A percentile compares a stretch with the other conserved stretches of the same genome.
phyloP scores from a whole-genome alignment of 768 basidiomycete genomes.

The Plicaturopsis crispa region DNA sequence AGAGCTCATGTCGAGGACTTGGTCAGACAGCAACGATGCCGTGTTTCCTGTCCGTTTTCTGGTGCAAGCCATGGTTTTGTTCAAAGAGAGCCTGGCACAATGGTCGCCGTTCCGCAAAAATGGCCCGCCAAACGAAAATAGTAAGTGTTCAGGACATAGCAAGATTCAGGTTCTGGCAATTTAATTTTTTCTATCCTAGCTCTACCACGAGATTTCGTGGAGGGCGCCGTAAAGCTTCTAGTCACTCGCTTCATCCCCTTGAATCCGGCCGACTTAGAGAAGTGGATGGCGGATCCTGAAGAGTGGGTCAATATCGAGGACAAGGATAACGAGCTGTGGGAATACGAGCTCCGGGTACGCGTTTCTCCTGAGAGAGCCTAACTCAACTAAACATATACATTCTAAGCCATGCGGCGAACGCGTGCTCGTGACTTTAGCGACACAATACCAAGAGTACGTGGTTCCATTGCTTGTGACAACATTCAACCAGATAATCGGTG shows the following conservation, averaged over 20 bases:
- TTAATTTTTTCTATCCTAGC: constrained; percentile 25
- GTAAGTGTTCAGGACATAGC: too few relatives aligned
- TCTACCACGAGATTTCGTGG: constrained; percentile 62
- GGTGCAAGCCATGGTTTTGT: constrained; percentile 80
- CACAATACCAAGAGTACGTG: constrained; percentile 63
- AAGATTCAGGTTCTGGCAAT: too few relatives aligned
- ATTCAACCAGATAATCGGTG: constrained; percentile 59
- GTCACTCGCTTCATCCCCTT: constrained; percentile 83
- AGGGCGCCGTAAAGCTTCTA: constrained; percentile 66
- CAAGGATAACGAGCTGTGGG: constrained; percentile 87
- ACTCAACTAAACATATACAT: constrained; percentile 3
- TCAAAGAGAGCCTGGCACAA: constrained; percentile 74
- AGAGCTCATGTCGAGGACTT: neutral
- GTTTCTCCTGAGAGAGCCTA: neutral
- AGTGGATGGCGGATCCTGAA: constrained; percentile 86
- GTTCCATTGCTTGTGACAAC: constrained; percentile 54
- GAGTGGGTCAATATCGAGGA: constrained; percentile 92
- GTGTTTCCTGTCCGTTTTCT: constrained; percentile 74
- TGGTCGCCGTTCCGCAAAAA: constrained; percentile 65
- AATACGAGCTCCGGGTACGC: constrained; percentile 82
- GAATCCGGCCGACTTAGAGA: constrained; percentile 71
- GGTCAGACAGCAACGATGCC: constrained; percentile 51
- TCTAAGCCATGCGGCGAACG: constrained; percentile 85
- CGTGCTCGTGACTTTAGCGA: constrained; percentile 75
- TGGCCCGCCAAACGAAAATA: constrained; percentile 50